Base-by-base conservation (phyloP, 176 grass and related monocot species). In the Olyra latifolia region DNA sequence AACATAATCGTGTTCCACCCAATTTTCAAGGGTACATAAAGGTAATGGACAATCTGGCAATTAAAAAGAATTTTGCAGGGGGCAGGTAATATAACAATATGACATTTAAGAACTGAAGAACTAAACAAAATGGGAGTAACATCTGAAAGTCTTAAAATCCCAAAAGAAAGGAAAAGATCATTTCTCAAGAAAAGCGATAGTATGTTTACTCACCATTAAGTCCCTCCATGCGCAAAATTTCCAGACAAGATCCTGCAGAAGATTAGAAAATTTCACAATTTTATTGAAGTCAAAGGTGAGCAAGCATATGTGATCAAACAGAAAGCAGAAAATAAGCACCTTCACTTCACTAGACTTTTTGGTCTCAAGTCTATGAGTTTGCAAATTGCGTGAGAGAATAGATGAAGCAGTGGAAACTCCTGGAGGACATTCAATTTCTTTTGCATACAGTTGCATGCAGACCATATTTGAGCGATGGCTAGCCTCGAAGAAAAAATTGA, bases 201-300 rank as follows among this genome's bases (percentile, higher is more conserved):
- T 46, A 76, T 56, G 45, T 71, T 66, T 68, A 80, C 92, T 92
- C 20, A 98, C 95, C 92, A 98, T 98, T 94, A 98, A 87, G 49
- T 98, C 95, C 74, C 95, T 94, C 95, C 95, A 98, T 56, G 88
- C 81, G 66, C 95, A 98, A 32, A 98, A 24, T 88, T 94, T 98
- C 92, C 95, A 92, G 75, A 98, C 83, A 85, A 89, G 78, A 89
- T 98, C 90, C 95, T 98, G 78, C 77, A 91, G 46, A 79, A 85
- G 81, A 74, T 72, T 50, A 69, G 24, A 49, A 82, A 91, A 62
- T 60, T 60, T 58, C 30, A 28, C 47, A 38, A 75, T 53, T 66
- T 66, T 85, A 75, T 56, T 65, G 12, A 79, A 67, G 66, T 44
- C 15, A 23, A 64, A 54, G 62, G 75, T 12, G 57, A 74, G 48